These are phyloP conservation scores for Wickerhamomyces strasburgensis DNA, from an alignment of 805 yeast genomes.

Conservation along the genomic window DNA sequence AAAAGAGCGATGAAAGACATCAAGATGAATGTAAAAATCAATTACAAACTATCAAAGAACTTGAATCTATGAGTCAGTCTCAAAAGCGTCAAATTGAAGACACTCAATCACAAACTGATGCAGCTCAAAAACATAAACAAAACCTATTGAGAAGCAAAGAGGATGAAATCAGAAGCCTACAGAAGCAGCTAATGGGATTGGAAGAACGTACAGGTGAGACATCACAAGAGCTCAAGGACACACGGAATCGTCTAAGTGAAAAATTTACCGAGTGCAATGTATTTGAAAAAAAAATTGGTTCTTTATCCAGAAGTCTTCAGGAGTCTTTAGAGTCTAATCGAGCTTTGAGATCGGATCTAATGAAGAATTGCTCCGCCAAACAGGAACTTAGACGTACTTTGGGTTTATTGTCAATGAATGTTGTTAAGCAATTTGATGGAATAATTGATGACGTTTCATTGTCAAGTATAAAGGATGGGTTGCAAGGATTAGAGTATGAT, in stretches of 20 bases:
- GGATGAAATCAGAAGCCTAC: constrained; percentile 14
- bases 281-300: constrained; percentile 5
- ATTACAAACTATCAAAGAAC: constrained; percentile 4
- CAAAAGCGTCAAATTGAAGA: constrained; percentile 1
- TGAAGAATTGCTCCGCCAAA: constrained; percentile 5
- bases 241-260: constrained; percentile 12
- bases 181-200: neutral
- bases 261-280: constrained; percentile 2
- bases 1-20: neutral
- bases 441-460: constrained; percentile 16
- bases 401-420: constrained; percentile 2
- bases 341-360: constrained; percentile 9
- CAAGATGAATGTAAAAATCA: neutral
- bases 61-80: constrained; percentile 1
- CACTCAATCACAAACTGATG: neutral
- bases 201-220: neutral
- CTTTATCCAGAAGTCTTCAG: constrained; percentile 2
- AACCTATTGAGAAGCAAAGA: constrained; percentile 9
- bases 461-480: constrained; percentile 7
- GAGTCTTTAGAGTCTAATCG: constrained; percentile 5
- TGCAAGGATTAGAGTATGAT: neutral
- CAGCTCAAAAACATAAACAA: neutral
- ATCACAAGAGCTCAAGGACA: constrained; percentile 6
- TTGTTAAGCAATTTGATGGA: constrained; percentile 13
- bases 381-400: constrained; percentile 12